These are phyloP conservation scores for Dioscorea dumetorum DNA, from an alignment of 106 monocot genomes.

Conservation along the genomic window DNA sequence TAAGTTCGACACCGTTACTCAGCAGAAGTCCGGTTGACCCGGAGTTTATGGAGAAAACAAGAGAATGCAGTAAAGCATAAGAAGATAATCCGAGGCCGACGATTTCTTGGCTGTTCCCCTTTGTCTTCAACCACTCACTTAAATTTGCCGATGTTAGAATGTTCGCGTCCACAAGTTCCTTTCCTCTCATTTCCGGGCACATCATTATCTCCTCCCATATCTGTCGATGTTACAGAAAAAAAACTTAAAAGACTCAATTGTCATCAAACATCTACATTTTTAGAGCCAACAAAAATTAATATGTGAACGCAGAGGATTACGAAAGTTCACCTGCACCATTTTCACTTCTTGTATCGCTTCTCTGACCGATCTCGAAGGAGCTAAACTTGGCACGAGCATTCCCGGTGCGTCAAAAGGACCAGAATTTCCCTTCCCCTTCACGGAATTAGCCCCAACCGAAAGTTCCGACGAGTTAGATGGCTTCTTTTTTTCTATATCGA, in stretches of 20 bases:
- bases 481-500: slow-evolving; percentile 53
- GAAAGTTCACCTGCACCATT: slow-evolving; percentile 74
- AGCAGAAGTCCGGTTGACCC: slow-evolving; percentile 63
- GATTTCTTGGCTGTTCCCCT: slow-evolving; percentile 39
- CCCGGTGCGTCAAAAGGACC: slow-evolving; percentile 44
- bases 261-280: too few relatives aligned
- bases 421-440: slow-evolving; percentile 23
- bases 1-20: slow-evolving; percentile 49
- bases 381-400: slow-evolving; percentile 73
- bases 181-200: slow-evolving; percentile 50
- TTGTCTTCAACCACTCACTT: slow-evolving; percentile 63
- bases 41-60: slow-evolving; percentile 52
- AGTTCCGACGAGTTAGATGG: slow-evolving; percentile 34
- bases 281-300: too few relatives aligned
- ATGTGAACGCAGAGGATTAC: too few relatives aligned
- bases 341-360: slow-evolving; percentile 89
- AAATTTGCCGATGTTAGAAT: slow-evolving; percentile 41
- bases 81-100: slow-evolving; percentile 63
- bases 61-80: slow-evolving; percentile 31
- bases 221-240: slow-evolving; percentile 25
- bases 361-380: slow-evolving; percentile 82
- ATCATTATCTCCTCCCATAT: slow-evolving; percentile 79
- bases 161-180: slow-evolving; percentile 56
- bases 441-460: slow-evolving; percentile 34
- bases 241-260: too few relatives aligned